phyloP scores from a whole-genome alignment of 352 stramenopile genomes.

The Phytophthora sp. region DNA sequence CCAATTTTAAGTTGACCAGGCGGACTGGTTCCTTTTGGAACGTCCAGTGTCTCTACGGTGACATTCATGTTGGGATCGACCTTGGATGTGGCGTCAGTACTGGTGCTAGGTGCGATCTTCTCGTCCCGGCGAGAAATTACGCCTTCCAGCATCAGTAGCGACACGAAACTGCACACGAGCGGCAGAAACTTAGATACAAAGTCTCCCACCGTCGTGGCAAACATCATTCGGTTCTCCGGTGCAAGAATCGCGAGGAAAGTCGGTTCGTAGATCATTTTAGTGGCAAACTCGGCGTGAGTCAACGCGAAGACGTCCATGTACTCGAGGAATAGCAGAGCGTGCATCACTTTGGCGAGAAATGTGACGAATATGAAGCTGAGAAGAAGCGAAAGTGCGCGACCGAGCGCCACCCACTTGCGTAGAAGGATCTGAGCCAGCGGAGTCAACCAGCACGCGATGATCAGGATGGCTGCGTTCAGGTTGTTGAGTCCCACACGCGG shows the following conservation, averaged over 20 bases:
- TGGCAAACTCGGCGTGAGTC: conserved; percentile 6
- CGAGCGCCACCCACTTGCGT: conserved; percentile 19
- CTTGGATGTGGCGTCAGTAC: conserved; percentile 4
- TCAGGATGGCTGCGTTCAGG: conserved; percentile 24
- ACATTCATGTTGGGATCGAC: conserved; percentile 13
- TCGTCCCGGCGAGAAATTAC: conserved; percentile 20
- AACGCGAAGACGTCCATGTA: conserved; percentile 22
- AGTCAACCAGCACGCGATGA: conserved; percentile 31
- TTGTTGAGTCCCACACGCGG: conserved; percentile 21
- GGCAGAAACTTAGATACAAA: conserved; percentile 30
- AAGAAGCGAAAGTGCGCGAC: conserved; percentile 16
- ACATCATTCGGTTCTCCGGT: conserved; percentile 32
- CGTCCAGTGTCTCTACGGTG: conserved; percentile 15
- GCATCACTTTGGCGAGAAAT: conserved; percentile 29
- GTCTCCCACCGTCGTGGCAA: conserved; percentile 29
- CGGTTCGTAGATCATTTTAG: conserved; percentile 29
- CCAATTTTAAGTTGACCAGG: conserved; percentile 17
- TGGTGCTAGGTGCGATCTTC: conserved; percentile 15
- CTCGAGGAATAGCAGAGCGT: conserved; percentile 12
- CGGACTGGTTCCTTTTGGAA: background rate
- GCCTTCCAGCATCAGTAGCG: conserved; percentile 25
- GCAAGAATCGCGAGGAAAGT: conserved; percentile 19
- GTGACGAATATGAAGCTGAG: conserved; percentile 29
- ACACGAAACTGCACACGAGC: conserved; percentile 25
- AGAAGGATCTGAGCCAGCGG: conserved; percentile 22